Percentiles rank a stretch among this genome's conserved stretches.
Evolutionary conservation across 2,329 filamentous ascomycete species (phyloP).

Genomic region (Xylariaceae sp.): DNA sequence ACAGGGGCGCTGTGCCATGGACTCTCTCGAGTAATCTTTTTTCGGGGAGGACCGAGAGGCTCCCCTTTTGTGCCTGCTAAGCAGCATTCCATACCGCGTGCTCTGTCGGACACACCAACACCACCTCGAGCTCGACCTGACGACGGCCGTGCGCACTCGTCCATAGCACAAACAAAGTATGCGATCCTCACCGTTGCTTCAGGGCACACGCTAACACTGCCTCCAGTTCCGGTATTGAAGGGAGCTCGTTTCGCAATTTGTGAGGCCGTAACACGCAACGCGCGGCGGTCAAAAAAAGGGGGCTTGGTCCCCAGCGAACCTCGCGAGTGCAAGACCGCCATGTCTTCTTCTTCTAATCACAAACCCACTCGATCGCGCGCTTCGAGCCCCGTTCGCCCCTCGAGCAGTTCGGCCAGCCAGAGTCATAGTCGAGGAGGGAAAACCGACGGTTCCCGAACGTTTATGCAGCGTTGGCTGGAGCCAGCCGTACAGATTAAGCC

Average conservation of each 20-base stretch:
- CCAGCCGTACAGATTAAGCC: conserved; percentile 57
- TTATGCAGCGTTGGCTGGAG: conserved; percentile 57
- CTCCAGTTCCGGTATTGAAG: conserved; percentile 20
- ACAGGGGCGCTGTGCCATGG: neutral
- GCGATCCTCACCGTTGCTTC: neutral
- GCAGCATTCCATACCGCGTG: conserved; percentile 22
- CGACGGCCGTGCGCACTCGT: conserved; percentile 15
- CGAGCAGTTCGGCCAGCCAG: conserved; percentile 35
- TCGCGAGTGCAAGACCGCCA: conserved; percentile 13
- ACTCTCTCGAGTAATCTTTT: conserved; percentile 3
- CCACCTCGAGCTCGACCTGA: conserved; percentile 12
- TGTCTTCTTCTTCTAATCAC: conserved; percentile 29
- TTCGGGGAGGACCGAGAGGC: neutral
- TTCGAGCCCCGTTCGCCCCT: conserved; percentile 47
- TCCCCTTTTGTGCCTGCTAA: conserved; percentile 14
- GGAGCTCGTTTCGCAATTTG: conserved; percentile 19
- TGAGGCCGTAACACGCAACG: conserved; percentile 24
- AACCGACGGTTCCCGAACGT: conserved; percentile 40
- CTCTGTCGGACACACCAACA: conserved; percentile 12
- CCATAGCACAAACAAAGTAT: conserved; percentile 14
- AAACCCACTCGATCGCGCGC: conserved; percentile 47
- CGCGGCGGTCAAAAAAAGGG: conserved; percentile 26
- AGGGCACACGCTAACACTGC: conserved; percentile 20
- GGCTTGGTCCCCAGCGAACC: conserved; percentile 24
- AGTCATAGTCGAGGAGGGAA: conserved; percentile 15